phyloP scores from a whole-genome alignment of 176 grass and related monocot species.

The Phragmites australis region DNA sequence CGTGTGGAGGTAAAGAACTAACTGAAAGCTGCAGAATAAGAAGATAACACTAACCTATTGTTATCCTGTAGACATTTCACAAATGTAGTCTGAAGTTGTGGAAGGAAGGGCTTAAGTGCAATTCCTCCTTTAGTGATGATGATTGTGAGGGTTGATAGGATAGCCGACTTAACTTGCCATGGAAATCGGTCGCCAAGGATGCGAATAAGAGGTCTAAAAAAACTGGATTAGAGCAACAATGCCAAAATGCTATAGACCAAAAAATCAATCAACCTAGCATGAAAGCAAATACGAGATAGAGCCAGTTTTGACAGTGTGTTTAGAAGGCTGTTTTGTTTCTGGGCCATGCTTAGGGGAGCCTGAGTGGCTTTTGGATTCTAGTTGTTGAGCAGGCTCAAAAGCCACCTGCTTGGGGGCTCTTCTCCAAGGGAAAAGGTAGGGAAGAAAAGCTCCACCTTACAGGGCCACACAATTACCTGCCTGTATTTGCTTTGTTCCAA shows the following conservation, averaged over 20 bases:
- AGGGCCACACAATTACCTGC: background rate
- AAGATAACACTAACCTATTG: slow-evolving; percentile 56
- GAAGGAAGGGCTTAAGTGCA: slow-evolving; percentile 96
- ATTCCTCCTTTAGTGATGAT: slow-evolving; percentile 94
- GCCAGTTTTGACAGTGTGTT: background rate
- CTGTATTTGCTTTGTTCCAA: slow-evolving; percentile 1
- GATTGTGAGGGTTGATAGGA: slow-evolving; percentile 89
- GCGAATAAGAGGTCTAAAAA: slow-evolving; percentile 83
- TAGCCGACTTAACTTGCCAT: slow-evolving; percentile 99
- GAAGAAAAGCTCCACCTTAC: background rate
- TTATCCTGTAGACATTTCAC: slow-evolving; percentile 88
- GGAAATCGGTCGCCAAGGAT: slow-evolving; percentile 94
- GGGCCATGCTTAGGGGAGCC: too few species aligned
- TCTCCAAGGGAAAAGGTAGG: background rate
- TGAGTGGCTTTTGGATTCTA: background rate
- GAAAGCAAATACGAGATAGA: background rate
- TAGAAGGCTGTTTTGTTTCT: background rate
- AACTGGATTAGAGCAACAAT: slow-evolving; percentile 33
- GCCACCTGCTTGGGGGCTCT: background rate
- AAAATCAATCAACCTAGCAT: slow-evolving; percentile 8
- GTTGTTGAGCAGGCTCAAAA: background rate
- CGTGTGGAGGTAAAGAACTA: background rate
- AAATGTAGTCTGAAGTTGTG: slow-evolving; percentile 96
- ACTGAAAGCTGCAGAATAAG: slow-evolving; percentile 1
- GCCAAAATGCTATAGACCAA: background rate